Conservation (phyloP, 768 basidiomycete species). For the Agrocybe praecox region DNA sequence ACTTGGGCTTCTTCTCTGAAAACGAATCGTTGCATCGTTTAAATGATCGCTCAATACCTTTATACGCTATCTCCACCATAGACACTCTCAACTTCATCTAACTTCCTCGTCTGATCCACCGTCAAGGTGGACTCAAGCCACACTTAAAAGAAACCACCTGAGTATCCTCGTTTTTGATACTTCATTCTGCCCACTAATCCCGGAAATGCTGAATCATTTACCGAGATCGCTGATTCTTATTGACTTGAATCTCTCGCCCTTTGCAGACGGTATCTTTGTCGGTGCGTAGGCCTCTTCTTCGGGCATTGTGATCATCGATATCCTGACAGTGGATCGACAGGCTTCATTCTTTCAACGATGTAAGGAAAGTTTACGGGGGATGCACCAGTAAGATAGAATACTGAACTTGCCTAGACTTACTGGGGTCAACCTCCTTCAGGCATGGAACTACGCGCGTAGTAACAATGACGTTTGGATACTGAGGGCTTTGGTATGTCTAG, state of each 20-base stretch:
- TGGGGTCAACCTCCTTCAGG: background rate
- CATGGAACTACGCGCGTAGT: background rate
- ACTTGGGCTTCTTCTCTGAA: too few relatives aligned
- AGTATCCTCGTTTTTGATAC: too few relatives aligned
- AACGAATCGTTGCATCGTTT: too few relatives aligned
- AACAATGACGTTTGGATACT: background rate
- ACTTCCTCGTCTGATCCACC: too few relatives aligned
- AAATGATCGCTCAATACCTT: too few relatives aligned
- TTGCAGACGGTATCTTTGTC: background rate
- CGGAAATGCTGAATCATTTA: background rate
- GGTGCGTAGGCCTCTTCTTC: background rate
- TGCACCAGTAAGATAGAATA: too few relatives aligned
- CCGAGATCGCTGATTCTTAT: background rate
- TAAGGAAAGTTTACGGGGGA: background rate
- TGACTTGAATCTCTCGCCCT: background rate
- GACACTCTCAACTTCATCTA: too few relatives aligned
- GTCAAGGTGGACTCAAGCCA: too few relatives aligned
- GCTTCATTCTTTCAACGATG: background rate
- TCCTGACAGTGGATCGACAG: background rate
- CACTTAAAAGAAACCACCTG: conserved; percentile 23
- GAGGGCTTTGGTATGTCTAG: background rate
- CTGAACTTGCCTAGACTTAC: background rate
- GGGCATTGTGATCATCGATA: too few relatives aligned
- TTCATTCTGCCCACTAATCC: too few relatives aligned
- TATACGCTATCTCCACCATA: too few relatives aligned